Conservation (phyloP, 2,329 filamentous ascomycete species). For the Pseudocercospora vitis region DNA sequence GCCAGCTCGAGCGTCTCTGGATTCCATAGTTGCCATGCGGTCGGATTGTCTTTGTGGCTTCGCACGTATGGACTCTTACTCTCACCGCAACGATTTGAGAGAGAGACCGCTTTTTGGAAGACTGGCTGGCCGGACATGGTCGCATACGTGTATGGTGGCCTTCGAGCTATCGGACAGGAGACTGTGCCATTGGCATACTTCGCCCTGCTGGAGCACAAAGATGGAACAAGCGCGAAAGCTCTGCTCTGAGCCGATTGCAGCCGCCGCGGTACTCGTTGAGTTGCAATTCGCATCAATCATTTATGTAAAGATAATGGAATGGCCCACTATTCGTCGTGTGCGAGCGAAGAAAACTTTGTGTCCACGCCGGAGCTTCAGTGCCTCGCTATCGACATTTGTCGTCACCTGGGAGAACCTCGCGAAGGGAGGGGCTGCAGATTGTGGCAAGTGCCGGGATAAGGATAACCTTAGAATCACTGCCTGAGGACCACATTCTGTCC, state of each 20-base stretch:
- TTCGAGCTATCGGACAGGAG: neutral
- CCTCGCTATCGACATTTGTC: neutral
- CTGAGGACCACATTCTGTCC: neutral
- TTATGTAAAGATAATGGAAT: slow-evolving; percentile 1
- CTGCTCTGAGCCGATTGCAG: neutral
- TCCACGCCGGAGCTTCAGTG: slow-evolving; percentile 1
- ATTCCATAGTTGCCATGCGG: slow-evolving; percentile 89
- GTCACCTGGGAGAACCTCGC: neutral
- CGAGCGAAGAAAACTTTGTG: neutral
- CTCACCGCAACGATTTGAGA: slow-evolving; percentile 57
- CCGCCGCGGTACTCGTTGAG: neutral
- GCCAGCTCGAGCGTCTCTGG: slow-evolving; percentile 74
- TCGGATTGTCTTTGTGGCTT: slow-evolving; percentile 74
- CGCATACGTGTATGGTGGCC: neutral
- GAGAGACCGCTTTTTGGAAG: slow-evolving; percentile 26
- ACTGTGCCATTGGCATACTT: neutral
- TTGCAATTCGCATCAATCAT: neutral
- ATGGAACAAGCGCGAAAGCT: neutral
- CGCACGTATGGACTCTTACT: slow-evolving; percentile 69
- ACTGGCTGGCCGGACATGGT: slow-evolving; percentile 25
- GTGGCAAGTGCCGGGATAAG: neutral
- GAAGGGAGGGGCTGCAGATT: neutral
- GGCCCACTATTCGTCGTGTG: neutral
- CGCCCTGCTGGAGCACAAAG: neutral
- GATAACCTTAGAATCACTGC: slow-evolving; percentile 4